A percentile compares a stretch with the other conserved stretches of the same genome.
These are phyloP conservation scores for Diaporthe sp. DNA, from an alignment of 2,329 filamentous ascomycete genomes.

Conservation along the genomic window DNA sequence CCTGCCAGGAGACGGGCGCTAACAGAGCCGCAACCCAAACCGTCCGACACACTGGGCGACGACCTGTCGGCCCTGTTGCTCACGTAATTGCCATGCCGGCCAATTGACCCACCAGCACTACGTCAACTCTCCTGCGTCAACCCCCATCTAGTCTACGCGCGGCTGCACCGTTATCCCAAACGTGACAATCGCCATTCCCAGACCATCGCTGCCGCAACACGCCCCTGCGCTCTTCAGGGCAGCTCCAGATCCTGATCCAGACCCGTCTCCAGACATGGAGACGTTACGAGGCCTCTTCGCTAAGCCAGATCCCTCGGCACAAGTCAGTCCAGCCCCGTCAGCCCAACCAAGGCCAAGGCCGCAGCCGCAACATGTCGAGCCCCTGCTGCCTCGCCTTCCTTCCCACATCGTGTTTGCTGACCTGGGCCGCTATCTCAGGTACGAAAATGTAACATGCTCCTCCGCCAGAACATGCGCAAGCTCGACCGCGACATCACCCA, in stretches of 20 bases:
- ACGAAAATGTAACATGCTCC: conserved; percentile 93
- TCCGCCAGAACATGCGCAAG: conserved; percentile 91
- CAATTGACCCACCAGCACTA: conserved; percentile 37
- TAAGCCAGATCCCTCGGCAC: conserved; percentile 92
- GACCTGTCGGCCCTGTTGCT: not conserved
- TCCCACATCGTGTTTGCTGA: not conserved
- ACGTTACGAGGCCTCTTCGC: conserved; percentile 87
- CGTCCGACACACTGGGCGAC: conserved; percentile 6
- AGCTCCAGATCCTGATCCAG: conserved; percentile 25
- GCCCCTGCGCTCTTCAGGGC: not conserved
- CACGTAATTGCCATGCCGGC: conserved; percentile 3
- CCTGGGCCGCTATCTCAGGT: conserved; percentile 69
- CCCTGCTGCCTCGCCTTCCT: not conserved
- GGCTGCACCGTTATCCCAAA: conserved; percentile 20
- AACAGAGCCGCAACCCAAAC: conserved; percentile 21
- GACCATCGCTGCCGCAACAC: conserved; percentile 6
- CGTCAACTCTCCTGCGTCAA: conserved; percentile 38
- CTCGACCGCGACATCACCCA: conserved; percentile 91
- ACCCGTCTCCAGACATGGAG: conserved; percentile 76
- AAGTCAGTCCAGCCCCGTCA: conserved; percentile 70
- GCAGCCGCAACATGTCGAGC: not conserved
- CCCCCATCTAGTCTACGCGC: not conserved
- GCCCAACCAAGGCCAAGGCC: conserved; percentile 28
- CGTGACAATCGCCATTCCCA: conserved; percentile 17
- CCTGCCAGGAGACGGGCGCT: conserved; percentile 27